These are phyloP conservation scores for Dactylellina drechsleri DNA, from an alignment of 2,329 filamentous ascomycete species.

Conservation along the genomic window DNA sequence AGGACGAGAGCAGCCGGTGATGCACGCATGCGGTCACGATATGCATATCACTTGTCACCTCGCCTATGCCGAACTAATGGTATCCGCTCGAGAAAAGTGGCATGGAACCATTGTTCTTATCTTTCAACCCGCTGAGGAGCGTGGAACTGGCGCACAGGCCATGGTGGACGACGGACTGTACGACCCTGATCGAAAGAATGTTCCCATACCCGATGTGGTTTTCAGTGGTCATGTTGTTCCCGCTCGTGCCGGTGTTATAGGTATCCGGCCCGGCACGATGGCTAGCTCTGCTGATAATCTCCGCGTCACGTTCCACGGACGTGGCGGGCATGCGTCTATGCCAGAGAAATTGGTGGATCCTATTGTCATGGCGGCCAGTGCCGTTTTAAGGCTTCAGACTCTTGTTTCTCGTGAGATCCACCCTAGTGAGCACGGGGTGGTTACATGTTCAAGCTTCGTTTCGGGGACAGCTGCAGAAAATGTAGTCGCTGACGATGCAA, in stretches of 20 bases:
- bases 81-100: slow-evolving; percentile 66
- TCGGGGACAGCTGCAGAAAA: not conserved
- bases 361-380: not conserved
- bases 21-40: slow-evolving; percentile 77
- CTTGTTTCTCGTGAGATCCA: not conserved
- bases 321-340: not conserved
- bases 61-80: slow-evolving; percentile 67
- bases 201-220: slow-evolving; percentile 69
- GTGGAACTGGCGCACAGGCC: slow-evolving; percentile 70
- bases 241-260: not conserved
- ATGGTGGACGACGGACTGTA: slow-evolving; percentile 73
- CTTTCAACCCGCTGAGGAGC: slow-evolving; percentile 76
- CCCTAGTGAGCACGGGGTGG: not conserved
- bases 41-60: slow-evolving; percentile 72
- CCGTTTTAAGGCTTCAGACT: not conserved
- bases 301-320: not conserved
- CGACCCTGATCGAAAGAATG: slow-evolving; percentile 59
- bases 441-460: not conserved
- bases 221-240: slow-evolving; percentile 67
- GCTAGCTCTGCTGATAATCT: not conserved
- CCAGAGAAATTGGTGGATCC: not conserved
- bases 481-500: not conserved
- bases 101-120: slow-evolving; percentile 71
- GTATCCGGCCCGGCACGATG: not conserved
- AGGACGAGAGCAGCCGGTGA: slow-evolving; percentile 68